Base-by-base conservation (phyloP, 1,139 yeast species). In the Debaryomycetaceae sp. region DNA sequence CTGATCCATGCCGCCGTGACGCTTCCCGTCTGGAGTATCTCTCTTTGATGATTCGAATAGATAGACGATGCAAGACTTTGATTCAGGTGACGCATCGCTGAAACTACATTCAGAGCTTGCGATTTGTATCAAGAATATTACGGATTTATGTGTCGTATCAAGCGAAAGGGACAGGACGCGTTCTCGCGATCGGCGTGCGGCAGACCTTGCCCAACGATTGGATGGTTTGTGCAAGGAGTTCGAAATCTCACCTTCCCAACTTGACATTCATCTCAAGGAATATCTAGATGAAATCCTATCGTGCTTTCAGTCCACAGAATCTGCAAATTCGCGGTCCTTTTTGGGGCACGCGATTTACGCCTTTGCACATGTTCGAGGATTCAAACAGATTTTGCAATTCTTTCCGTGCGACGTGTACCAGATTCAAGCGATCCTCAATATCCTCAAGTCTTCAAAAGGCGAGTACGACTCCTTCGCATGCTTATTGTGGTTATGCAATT, bases 401-500 rank as follows among this genome's bases (percentile, higher is more conserved):
- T 64, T 83, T 32, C 65, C 77, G 2, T 71, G 78, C 25, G 77
- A 79, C 32, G 70, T 79, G 1, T 55, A 62, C 35, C 45, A 71
- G 24, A 49, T 80, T 7, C 61, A 62, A 0, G 37, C 39, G 5
- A 44, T 74, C 2, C 32, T 69, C 19, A 28, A 40, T 4, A 35
- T 50, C 27, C 33, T 55, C 10, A 27, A 29, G 5, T 11, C 31
- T 15, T 12, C 30, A 33, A 21, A 33, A 2, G 28, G 37, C 68
- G 95, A 92, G 58, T 38, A 73, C 37, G 69, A 69, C 28, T 47
- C 62, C 8, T 82, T 73, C 40, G 49, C 77, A 4, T 48, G 76
- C 26, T 51, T 85, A n/a, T 55, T 81, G 5, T 86, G 95, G 95
- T 56, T 83, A 12, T 67, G 80, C 1, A 72, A 77, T 18, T 53